Evolutionary conservation across 768 basidiomycete species (phyloP).

Genomic region (Dentipellis sp.): DNA sequence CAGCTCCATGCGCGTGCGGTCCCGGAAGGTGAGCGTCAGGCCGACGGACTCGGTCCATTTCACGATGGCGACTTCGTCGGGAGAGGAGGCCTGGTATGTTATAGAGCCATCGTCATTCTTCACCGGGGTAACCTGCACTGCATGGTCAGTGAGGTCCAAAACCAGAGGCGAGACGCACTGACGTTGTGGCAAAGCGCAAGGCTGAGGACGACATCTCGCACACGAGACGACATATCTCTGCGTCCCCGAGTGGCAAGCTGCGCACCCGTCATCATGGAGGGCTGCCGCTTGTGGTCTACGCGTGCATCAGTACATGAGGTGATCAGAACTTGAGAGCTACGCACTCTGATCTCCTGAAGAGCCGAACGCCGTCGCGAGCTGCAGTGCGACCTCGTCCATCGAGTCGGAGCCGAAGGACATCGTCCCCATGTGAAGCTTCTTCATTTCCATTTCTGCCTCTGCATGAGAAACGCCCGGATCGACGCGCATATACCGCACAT

Average conservation of each 20-base stretch:
- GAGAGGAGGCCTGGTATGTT: slow-evolving; percentile 97
- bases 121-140: slow-evolving; percentile 81
- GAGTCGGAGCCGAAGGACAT: slow-evolving; percentile 95
- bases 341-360: slow-evolving; percentile 38
- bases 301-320: background rate
- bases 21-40: slow-evolving; percentile 78
- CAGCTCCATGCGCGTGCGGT: slow-evolving; percentile 84
- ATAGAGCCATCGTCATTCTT: slow-evolving; percentile 89
- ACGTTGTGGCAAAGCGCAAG: slow-evolving; percentile 96
- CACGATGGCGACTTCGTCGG: slow-evolving; percentile 98
- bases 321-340: background rate
- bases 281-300: slow-evolving; percentile 35
- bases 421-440: slow-evolving; percentile 97
- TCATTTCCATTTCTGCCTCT: slow-evolving; percentile 92
- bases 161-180: slow-evolving; percentile 17
- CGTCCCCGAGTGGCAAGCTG: slow-evolving; percentile 82
- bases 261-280: slow-evolving; percentile 63
- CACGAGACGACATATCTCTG: slow-evolving; percentile 89
- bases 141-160: background rate
- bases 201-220: slow-evolving; percentile 87
- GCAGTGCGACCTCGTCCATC: slow-evolving; percentile 98
- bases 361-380: slow-evolving; percentile 81
- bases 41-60: slow-evolving; percentile 96
- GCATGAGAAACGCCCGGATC: no score
- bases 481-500: slow-evolving; percentile 12